Base-by-base conservation (phyloP, 2,329 filamentous ascomycete species). In the Talaromyces funiculosus region DNA sequence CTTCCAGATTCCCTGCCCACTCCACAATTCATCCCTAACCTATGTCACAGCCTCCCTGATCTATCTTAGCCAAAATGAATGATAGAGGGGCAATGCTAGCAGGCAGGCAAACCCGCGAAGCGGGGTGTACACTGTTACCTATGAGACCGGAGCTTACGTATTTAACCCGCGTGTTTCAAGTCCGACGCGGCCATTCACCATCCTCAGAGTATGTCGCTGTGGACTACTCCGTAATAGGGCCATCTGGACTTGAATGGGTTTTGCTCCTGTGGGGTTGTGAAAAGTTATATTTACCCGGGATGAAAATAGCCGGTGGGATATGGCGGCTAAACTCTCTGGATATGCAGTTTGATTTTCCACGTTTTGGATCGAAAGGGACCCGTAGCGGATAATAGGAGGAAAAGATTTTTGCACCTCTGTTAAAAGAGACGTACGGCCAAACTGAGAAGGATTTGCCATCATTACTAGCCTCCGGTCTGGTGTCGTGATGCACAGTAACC, bases 21-120 rank as follows among this genome's bases (percentile, higher is more conserved):
- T 40, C 51, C 51, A 54, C 51, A 54, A n/a, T 18, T 16, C 14
- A 40, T 54, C 35, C 29, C 18, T 20, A 54, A 38, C 12, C 33
- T 53, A 53, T 38, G 51, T 37, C 29, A 37, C 51, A 53, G 31
- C 16, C 51, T 37, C 18, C 16, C 51, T 37, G 29, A n/a, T 16
- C 31, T 38, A 54, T 35, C 51, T 54, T 54, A 54, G 51, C 33
- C 51, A 54, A 54, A 54, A 54, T 40, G 49, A 37, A 35, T n/a
- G 26, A 40, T 29, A 18, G 51, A 54, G 51, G 51, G 51, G 51
- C 51, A 54, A 29, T 18, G 8, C 49, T 35, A 54, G 20, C 7
- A 33, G 20, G 51, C 51, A 54, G 33, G 51, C 51, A n/a, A 54
- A 38, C 33, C 33, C 51, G 33, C 24, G 51, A 40, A 54, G 51